A percentile compares a stretch with the other conserved stretches of the same genome.
Conservation (phyloP, 805 yeast species). For the Sungouiozyma intestinalis region DNA sequence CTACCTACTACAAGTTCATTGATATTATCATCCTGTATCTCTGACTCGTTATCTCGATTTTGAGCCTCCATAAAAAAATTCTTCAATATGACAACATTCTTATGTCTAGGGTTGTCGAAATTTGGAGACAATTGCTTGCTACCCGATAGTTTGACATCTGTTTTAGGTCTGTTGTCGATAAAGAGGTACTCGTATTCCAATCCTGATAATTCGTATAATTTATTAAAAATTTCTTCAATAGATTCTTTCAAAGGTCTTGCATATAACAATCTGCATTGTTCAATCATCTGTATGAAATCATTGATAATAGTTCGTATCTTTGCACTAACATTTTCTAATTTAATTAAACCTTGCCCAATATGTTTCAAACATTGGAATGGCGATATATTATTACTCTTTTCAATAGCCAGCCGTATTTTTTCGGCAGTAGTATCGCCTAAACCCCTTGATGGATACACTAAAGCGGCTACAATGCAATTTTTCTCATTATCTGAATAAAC, state of each 20-base stretch:
- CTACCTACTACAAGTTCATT: not conserved
- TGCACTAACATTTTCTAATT: conserved; percentile 10
- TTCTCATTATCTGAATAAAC: conserved; percentile 49
- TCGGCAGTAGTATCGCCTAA: conserved; percentile 48
- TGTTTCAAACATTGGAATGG: conserved; percentile 11
- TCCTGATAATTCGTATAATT: conserved; percentile 24
- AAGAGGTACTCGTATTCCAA: conserved; percentile 18
- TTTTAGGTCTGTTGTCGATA: conserved; percentile 19
- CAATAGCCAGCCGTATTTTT: conserved; percentile 14
- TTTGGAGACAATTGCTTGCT: conserved; percentile 4
- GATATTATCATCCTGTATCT: conserved; percentile 1
- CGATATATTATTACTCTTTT: conserved; percentile 4
- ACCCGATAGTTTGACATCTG: conserved; percentile 12
- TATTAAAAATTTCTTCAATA: conserved; percentile 19
- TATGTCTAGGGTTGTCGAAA: conserved; percentile 21
- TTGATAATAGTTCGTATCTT: conserved; percentile 15
- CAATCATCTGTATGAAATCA: conserved; percentile 18
- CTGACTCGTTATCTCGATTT: conserved; percentile 2
- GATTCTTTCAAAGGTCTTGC: conserved; percentile 6
- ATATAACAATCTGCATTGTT: conserved; percentile 11
- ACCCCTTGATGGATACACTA: conserved; percentile 56
- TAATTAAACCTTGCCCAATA: conserved; percentile 5
- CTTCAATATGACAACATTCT: conserved; percentile 17
- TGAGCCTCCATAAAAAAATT: conserved; percentile 15
- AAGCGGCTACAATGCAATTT: conserved; percentile 45